Base-by-base conservation (phyloP, 768 basidiomycete species). In the Russula brevipes region DNA sequence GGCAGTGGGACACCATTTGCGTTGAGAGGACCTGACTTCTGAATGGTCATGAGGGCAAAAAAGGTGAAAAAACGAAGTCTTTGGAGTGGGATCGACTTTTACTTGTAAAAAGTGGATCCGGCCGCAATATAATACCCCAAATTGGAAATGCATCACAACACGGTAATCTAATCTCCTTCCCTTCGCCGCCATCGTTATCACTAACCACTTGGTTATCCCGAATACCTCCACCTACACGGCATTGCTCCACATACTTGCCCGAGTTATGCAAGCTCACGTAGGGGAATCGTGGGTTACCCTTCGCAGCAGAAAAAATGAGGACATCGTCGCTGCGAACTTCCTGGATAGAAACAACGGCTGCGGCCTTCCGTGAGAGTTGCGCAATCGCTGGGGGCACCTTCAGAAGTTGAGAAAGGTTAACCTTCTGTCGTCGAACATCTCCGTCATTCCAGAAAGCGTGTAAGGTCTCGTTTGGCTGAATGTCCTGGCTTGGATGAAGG, bases 381-480 rank as follows among this genome's bases (percentile, higher is more conserved):
- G 94, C 91, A 71, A 99, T 95, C 70, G 96, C 92, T 46, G 96
- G 96, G 69, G 96, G 96, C 31, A 97, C 94, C 84, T 98, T 98
- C 70, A 98, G 82, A 72, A 96, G 92, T 79, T 98, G 93, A 84
- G 91, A 81, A 64, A 98, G 88, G 78, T 98, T 96, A 72, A 98
- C 93, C 81, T 97, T 98, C 79, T 98, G 94, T 74, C 96, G 87
- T 74, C 98, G 96, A 50, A 98, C 98, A 98, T 80, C 95, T 93
- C 69, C 96, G 96, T 96, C 96, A 98, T 77, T 97, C 98, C 80
- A 98, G 91, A 80, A 98, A 98, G 75, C 94, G 91, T 61, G 92
- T 96, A 68, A 98, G 78, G 78, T 98, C 96, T 60, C 84, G 84
- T 75, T 82, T 83, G 88, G 95, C 71, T 88, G 91, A 70, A 98